Evolutionary conservation across 2,329 filamentous ascomycete species (phyloP), one percentile per base, ranked within the genome.

Genomic region (Colletotrichum siamense): DNA sequence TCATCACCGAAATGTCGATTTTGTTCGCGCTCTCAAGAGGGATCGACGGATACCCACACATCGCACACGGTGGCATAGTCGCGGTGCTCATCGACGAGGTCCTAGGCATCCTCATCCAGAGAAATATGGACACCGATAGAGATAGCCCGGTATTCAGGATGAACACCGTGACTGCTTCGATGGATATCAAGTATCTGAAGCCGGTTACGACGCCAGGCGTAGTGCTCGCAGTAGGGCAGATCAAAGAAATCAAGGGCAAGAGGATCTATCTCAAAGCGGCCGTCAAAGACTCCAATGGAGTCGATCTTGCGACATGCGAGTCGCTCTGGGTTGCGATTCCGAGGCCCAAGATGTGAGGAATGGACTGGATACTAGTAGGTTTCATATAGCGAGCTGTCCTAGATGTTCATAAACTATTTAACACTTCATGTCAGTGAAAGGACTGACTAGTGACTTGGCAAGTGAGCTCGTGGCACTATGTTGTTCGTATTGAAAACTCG

Each of bases 11-110:
- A 57, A 78, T 84, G 15, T 78, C 80, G 2, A 79, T 82, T 2
- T 79, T 87, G 24, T 82, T 84, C 66, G 78, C 82, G 2, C 79
- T 86, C 9, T 83, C 83, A 2, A 78, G 81, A 3, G 84, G 84
- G 3, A 78, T 86, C 7, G 82, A 80, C 8, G 84, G 86, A 3
- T 84, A 82, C 39, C 78, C 81, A 1, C 79, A 79, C 9, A 74
- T 86, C 12, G 76, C 85, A 3, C 85, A 87, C 70, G 85, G 85
- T 8, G 85, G 85, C 13, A 77, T 86, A 62, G 79, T 81, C 10
- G 82, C 82, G 44, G 79, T 85, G 7, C 76, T 87, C 69, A 75
- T 84, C 28, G 85, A 87, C 64, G 85, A 87, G 80, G 78, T 82
- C 7, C 82, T 85, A 77, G 84, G 84, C 5, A 79, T 80, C 3